Conservation (phyloP, 257 asterid genomes). For the Ophiorrhiza pumila region DNA sequence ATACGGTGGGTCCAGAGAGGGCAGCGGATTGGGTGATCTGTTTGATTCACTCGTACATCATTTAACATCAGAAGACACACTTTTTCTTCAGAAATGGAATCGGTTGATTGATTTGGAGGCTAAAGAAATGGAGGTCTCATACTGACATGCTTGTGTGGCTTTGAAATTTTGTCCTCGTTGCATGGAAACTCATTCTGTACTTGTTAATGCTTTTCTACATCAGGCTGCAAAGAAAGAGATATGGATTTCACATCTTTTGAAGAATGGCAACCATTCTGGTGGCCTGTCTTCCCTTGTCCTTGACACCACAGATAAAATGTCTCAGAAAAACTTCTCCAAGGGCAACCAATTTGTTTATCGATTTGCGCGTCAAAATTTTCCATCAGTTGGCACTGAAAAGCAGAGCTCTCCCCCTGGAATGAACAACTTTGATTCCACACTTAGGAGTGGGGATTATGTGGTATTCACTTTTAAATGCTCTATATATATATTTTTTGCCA, state of each 20-base stretch:
- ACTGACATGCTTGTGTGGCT: conserved; percentile 15
- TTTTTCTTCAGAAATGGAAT: conserved; percentile 86
- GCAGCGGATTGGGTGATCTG: conserved; percentile 73
- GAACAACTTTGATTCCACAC: conserved; percentile 34
- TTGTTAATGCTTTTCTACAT: conserved; percentile 7
- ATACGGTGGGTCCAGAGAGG: conserved; percentile 69
- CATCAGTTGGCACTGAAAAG: conserved; percentile 17
- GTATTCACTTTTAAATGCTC: conserved; percentile 36
- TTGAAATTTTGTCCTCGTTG: conserved; percentile 14
- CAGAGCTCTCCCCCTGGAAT: conserved; percentile 35
- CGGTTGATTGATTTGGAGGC: conserved; percentile 89
- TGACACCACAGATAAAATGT: conserved; percentile 45
- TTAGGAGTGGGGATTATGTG: conserved; percentile 87
- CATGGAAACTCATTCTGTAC: conserved; percentile 3
- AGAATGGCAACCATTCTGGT: conserved; percentile 37
- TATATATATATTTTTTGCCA: conserved; percentile 9
- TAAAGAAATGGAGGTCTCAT: conserved; percentile 67
- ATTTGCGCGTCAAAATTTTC: conserved; percentile 48
- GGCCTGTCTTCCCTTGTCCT: conserved; percentile 60
- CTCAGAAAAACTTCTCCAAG: conserved; percentile 28
- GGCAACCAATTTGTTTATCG: conserved; percentile 58
- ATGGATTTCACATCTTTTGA: conserved; percentile 51
- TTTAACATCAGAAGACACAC: conserved; percentile 53
- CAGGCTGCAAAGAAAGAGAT: conserved; percentile 65
- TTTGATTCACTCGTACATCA: conserved; percentile 81